Evolutionary conservation across 2,329 filamentous ascomycete genomes (phyloP).

Genomic region (Myriosclerotinia duriaeana): DNA sequence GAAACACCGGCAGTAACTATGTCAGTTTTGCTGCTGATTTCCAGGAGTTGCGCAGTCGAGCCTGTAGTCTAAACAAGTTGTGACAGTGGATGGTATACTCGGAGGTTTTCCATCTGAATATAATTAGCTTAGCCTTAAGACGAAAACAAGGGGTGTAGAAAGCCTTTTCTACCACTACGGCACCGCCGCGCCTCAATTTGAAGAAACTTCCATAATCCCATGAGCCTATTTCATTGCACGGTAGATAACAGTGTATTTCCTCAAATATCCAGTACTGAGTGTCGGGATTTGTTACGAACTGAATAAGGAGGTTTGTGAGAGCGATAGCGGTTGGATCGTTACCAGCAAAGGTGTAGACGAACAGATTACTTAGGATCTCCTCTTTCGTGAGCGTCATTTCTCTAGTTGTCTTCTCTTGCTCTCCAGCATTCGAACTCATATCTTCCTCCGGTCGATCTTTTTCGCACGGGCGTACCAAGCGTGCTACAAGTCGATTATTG

Average conservation of each 20-base stretch:
- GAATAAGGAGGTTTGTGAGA: neutral
- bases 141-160: neutral
- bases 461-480: neutral
- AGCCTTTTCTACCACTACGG: neutral
- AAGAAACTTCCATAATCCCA: slow-evolving; percentile 8
- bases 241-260: slow-evolving; percentile 12
- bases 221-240: neutral
- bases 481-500: neutral
- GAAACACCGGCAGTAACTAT: neutral
- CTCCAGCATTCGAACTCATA: neutral
- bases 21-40: neutral
- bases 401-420: neutral
- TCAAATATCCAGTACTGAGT: neutral
- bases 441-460: neutral
- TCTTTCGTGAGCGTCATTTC: slow-evolving; percentile 11
- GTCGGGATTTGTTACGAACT: neutral
- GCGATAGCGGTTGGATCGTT: slow-evolving; percentile 8
- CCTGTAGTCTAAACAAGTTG: slow-evolving; percentile 11
- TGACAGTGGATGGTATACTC: slow-evolving; percentile 10
- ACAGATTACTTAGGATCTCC: slow-evolving; percentile 15
- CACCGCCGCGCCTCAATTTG: neutral
- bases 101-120: neutral
- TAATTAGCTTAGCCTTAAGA: neutral
- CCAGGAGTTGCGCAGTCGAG: neutral
- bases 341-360: slow-evolving; percentile 11